Percentiles rank a stretch among this genome's conserved stretches.
Conservation (phyloP, 208 protist species). For the Leishmania arabica region DNA sequence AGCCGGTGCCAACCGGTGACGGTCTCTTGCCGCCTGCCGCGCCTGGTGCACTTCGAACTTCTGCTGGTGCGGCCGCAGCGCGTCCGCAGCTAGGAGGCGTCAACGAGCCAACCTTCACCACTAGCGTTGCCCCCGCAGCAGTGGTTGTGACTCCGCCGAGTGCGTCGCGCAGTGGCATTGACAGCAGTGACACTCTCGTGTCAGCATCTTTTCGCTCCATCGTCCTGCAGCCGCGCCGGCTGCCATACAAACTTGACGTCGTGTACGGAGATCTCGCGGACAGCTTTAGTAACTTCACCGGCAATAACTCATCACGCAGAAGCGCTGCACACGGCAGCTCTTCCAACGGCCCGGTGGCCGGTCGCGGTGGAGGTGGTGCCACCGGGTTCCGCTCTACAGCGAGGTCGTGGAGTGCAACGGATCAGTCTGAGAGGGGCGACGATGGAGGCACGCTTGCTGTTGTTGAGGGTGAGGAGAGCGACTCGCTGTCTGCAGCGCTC, state of each 20-base stretch:
- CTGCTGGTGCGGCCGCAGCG: background rate
- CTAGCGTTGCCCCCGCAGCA: background rate
- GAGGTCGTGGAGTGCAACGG: background rate
- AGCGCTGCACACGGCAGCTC: background rate
- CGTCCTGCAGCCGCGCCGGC: conserved; percentile 20
- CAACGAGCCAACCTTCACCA: background rate
- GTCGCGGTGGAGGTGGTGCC: background rate
- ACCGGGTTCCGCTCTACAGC: background rate
- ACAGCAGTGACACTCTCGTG: conserved; percentile 15
- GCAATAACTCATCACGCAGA: background rate
- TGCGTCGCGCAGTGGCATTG: conserved; percentile 6
- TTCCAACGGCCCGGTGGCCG: background rate
- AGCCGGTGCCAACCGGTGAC: background rate
- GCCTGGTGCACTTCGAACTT: background rate
- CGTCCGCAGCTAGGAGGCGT: background rate
- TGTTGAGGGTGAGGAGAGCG: background rate
- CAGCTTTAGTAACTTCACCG: background rate
- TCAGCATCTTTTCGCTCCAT: conserved; percentile 17
- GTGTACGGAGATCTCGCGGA: conserved; percentile 2
- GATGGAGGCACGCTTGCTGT: background rate
- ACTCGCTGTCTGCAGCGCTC: background rate
- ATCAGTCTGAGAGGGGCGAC: background rate
- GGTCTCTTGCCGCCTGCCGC: background rate
- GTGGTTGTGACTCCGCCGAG: background rate
- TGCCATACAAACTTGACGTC: conserved; percentile 12